Evolutionary conservation across 345 rosid species (phyloP).

Genomic region (Durio zibethinus): DNA sequence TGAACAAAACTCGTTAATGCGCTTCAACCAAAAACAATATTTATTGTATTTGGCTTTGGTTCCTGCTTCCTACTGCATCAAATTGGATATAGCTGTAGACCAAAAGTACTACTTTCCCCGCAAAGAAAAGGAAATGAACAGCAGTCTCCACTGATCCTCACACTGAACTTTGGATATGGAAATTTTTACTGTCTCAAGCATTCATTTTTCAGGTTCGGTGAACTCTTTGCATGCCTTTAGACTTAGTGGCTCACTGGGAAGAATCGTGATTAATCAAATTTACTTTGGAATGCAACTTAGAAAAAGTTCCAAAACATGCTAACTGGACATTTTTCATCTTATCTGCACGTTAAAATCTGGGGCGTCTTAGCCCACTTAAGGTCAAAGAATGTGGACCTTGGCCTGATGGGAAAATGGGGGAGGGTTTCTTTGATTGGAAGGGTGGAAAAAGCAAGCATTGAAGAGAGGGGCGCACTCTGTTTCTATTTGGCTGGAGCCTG

Average conservation of each 20-base stretch:
- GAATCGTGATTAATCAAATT: background rate
- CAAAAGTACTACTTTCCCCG: no score
- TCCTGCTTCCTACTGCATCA: background rate
- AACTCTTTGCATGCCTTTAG: background rate
- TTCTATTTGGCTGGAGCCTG: background rate
- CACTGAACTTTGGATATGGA: background rate
- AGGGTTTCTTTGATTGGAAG: background rate
- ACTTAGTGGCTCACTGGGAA: background rate
- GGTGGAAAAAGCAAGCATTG: background rate
- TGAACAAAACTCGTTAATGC: background rate
- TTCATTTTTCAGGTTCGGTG: background rate
- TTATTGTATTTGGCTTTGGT: background rate
- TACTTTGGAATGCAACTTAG: background rate
- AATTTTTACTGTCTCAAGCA: background rate
- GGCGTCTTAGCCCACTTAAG: background rate
- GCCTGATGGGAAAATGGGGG: background rate
- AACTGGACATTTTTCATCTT: background rate
- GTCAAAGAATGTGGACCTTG: constrained; percentile 9
- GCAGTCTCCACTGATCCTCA: background rate
- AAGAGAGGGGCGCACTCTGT: background rate
- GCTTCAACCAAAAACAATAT: background rate
- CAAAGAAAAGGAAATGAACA: no score
- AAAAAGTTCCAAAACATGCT: constrained; percentile 3
- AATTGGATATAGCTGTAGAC: constrained; percentile 9
- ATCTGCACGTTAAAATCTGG: background rate